Base-by-base conservation (phyloP, 139 green algal species). In the Coelastrella sp. region DNA sequence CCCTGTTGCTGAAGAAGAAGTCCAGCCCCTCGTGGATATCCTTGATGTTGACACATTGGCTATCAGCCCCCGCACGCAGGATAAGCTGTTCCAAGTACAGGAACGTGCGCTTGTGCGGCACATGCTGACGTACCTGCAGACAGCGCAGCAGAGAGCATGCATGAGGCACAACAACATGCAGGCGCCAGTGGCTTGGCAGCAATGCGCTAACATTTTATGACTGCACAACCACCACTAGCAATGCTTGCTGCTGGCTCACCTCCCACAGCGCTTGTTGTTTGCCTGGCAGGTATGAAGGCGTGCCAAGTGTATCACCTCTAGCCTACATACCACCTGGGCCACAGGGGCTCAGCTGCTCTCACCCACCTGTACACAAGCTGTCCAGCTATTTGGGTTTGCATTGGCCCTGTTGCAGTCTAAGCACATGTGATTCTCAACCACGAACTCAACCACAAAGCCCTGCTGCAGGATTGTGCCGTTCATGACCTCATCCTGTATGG, bases 61-160 rank as follows among this genome's bases (percentile, higher is more conserved):
- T 92, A 83, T 98, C 97, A 6, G 96, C 97, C 59, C 94, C 94
- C 91, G 99, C 96, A 82, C 98, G 98, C 78, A 99, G 92, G 90
- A 99, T 99, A 60, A 99, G 93, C 95, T 99, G 98, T 94, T 99
- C 98, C 90, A 99, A 93, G 93, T 97, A 99, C 79, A 99, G 95
- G 92, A 99, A 99, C 7, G 98, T 99, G 79, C 98, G 95, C 95
- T 99, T 99, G 95, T 99, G 98, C 61, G 93, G 93, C 78, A 98
- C 97, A 74, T 99, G 97, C 94, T 99, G 98, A 56, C 98, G 94
- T 20, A 98, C 93, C 96, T 99, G 93, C 56, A 76, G 63, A 14
- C 5, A 49, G 35, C 35, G 63, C 63, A 12, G 12, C 63, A 70
- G 6, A 70, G 3, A 70, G 12, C 12, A 6, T 70, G 12, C 63